Evolutionary conservation across 306 rosid genomes (phyloP), one percentile per base, ranked within the genome.

Genomic region (Begonia masoniana): DNA sequence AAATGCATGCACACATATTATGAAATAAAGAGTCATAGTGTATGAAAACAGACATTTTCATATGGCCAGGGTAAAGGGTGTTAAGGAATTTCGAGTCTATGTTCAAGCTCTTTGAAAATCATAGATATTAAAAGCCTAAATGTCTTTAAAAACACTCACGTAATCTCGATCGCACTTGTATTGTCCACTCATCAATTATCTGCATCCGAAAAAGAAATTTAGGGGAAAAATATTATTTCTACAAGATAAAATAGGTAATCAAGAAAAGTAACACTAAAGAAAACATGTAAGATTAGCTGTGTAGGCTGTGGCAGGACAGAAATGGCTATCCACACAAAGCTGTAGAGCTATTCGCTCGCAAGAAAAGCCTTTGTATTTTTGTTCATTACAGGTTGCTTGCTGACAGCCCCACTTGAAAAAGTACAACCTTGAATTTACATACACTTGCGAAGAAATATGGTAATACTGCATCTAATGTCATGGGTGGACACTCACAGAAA

Each of bases 161-260:
- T 64, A 78, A 68, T 76, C 68, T 74, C 56, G 97, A 76, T 72
- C 81, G 75, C 63, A 83, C 77, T 82, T 85, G 97, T 43, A 51
- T 63, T 14, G 82, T 75, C 97, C 97, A 89, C 78, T 89, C 97
- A 58, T 82, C 91, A 62, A 71, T 79, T 55, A 89, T 65, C 97
- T 88, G 79, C 75, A 71, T 13, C 43, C 7, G 17, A 49, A 26
- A 23, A 59, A 43, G 12, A 59, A 6, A 49, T 59, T 23, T 9
- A 26, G 35, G 15, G 39, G 47, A 43, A 13, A 12, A 31, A 12
- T 45, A 45, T 45, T 45, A 45, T 45, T 45, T 10, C 9, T 45
- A 15, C 12, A 9, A 35, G 31, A 14, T 15, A 16, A 13, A 46
- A 26, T 24, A 6, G 36, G 13, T 52, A 17, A 12, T 14, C 41